Evolutionary conservation across 2,329 filamentous ascomycete species (phyloP).

Genomic region (Neophaeococcomyces aloes): DNA sequence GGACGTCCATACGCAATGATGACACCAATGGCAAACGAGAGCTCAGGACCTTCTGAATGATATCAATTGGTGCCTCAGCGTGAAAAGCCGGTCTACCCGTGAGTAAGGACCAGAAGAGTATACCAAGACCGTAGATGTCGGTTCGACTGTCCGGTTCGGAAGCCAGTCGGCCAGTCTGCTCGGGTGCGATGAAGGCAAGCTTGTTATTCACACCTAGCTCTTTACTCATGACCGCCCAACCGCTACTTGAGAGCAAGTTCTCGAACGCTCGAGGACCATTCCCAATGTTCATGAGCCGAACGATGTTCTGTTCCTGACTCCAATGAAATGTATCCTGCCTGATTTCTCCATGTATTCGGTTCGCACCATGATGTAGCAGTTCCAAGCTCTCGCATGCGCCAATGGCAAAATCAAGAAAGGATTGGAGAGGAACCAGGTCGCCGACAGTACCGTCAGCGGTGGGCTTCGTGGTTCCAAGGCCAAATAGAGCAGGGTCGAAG

Average conservation of each 20-base stretch:
- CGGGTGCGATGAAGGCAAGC: slow-evolving; percentile 81
- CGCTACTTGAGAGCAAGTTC: slow-evolving; percentile 70
- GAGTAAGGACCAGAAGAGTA: slow-evolving; percentile 78
- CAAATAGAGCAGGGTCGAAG: slow-evolving; percentile 66
- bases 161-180: slow-evolving; percentile 87
- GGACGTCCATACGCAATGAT: slow-evolving; percentile 67
- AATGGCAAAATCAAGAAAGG: slow-evolving; percentile 84
- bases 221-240: slow-evolving; percentile 73
- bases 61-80: slow-evolving; percentile 70
- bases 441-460: slow-evolving; percentile 38
- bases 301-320: slow-evolving; percentile 56
- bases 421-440: slow-evolving; percentile 56
- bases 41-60: slow-evolving; percentile 79
- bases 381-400: slow-evolving; percentile 78
- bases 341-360: slow-evolving; percentile 82
- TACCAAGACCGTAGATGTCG: slow-evolving; percentile 84
- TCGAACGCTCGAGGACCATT: slow-evolving; percentile 82
- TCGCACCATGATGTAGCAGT: slow-evolving; percentile 78
- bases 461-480: slow-evolving; percentile 38
- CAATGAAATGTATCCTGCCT: slow-evolving; percentile 86
- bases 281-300: slow-evolving; percentile 76
- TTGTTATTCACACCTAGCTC: slow-evolving; percentile 82
- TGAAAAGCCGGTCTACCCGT: slow-evolving; percentile 71
- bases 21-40: slow-evolving; percentile 69
- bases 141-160: slow-evolving; percentile 85